Base-by-base conservation (phyloP, 352 stramenopile species). In the Phytophthora nicotianae region DNA sequence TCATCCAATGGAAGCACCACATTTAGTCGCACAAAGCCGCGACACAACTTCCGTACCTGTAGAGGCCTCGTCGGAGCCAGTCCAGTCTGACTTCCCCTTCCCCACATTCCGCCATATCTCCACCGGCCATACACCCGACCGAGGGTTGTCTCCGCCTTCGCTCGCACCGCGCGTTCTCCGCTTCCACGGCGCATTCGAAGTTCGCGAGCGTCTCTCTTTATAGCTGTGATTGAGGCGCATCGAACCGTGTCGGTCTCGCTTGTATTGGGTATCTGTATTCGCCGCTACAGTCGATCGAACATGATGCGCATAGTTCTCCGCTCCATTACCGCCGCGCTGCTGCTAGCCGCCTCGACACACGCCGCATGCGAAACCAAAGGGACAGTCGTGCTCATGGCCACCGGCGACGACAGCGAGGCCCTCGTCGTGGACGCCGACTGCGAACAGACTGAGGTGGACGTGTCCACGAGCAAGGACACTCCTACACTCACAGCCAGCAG, bases 371-470 rank as follows among this genome's bases (percentile, higher is more conserved):
- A 58, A 27, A 80, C 72, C 17, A 50, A 63, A 38, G 77, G 77
- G 8, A 65, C 58, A n/a, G 58, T 81, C 10, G 76, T 76, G 14
- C 75, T 87, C 40, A 68, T 63, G 8, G 72, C 74, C 41, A 75
- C 67, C 26, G 51, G 50, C 9, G 65, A 75, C 35, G 59, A 62
- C 32, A 61, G 41, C 16, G 10, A 71, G 52, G 79, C 65, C 9
- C 27, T 82, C 46, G 72, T 89, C 23, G 65, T 77, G 21, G 68
- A 61, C 33, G 52, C 66, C 11, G 33, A 61, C 23, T 90, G 80
- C 53, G 55, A 63, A 16, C 46, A 65, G 14, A 77, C 68, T 2
- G 45, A 53, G 13, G 40, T 90, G 26, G 43, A 48, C 7, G 69
- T 88, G 33, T 62, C 50, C 52, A 62, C 70, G 19, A 68, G 26